Percentiles rank a stretch among this genome's conserved stretches.
Conservation (phyloP, 2,329 filamentous ascomycete genomes). For the Polychaeton citri region DNA sequence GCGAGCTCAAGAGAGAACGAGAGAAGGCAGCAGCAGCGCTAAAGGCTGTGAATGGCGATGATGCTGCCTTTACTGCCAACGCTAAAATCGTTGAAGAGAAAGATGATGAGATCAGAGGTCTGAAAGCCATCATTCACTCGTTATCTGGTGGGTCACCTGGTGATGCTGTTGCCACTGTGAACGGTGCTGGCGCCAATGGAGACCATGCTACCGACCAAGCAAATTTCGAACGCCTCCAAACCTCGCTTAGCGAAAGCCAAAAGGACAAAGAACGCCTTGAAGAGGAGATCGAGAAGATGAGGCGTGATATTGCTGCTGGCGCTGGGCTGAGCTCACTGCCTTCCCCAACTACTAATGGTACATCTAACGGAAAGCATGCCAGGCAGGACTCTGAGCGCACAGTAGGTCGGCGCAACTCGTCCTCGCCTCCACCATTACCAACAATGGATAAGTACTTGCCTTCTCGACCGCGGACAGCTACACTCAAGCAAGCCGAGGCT, state of each 20-base stretch:
- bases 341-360: conserved; percentile 37
- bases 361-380: conserved; percentile 29
- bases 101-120: conserved; percentile 89
- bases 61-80: conserved; percentile 20
- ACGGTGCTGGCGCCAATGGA: conserved; percentile 7
- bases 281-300: conserved; percentile 63
- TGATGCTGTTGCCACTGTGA: conserved; percentile 2
- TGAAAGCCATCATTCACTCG: conserved; percentile 97
- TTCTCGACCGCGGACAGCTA: conserved; percentile 32
- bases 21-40: conserved; percentile 60
- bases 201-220: conserved; percentile 20
- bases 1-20: conserved; percentile 75
- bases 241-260: conserved; percentile 58
- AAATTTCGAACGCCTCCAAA: conserved; percentile 43
- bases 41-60: conserved; percentile 33
- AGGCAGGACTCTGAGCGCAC: conserved; percentile 34
- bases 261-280: conserved; percentile 73
- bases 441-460: conserved; percentile 13
- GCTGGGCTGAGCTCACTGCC: conserved; percentile 48
- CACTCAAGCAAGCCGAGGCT: conserved; percentile 35
- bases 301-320: conserved; percentile 12
- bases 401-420: conserved; percentile 3
- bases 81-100: conserved; percentile 79
- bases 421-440: neutral
- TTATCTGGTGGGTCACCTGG: conserved; percentile 41